Conservation (phyloP, 306 rosid genomes). For the Benincasa hispida region DNA sequence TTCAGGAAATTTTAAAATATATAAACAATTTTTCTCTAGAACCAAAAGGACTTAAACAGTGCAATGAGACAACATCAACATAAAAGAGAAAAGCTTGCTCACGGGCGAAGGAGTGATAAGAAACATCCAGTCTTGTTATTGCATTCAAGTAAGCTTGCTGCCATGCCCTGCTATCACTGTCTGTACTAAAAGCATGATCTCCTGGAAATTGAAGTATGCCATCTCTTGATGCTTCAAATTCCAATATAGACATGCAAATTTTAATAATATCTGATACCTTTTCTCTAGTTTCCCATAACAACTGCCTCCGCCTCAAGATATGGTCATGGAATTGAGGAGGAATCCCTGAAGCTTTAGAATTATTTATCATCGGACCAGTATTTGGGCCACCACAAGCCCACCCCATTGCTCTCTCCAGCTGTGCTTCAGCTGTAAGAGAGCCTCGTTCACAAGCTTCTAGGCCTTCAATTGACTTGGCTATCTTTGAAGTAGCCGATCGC, state of each 20-base stretch:
- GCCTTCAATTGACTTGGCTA: conserved; percentile 57
- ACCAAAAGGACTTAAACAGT: background rate
- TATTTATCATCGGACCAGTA: conserved; percentile 42
- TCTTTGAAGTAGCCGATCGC: conserved; percentile 66
- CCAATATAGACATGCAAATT: conserved; percentile 60
- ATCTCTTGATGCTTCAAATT: conserved; percentile 88
- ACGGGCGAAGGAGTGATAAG: conserved; percentile 74
- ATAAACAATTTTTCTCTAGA: background rate
- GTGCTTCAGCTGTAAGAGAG: conserved; percentile 77
- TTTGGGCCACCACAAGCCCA: conserved; percentile 95
- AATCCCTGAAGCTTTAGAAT: conserved; percentile 67
- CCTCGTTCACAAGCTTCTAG: conserved; percentile 66
- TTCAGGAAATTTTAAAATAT: background rate
- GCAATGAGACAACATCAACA: background rate
- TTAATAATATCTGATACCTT: conserved; percentile 66
- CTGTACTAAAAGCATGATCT: conserved; percentile 45
- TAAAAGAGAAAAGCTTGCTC: conserved; percentile 15
- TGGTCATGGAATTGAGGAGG: conserved; percentile 89
- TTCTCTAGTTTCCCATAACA: conserved; percentile 72
- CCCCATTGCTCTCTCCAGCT: conserved; percentile 95
- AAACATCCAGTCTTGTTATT: conserved; percentile 59
- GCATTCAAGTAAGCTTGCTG: conserved; percentile 72
- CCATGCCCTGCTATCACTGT: conserved; percentile 67
- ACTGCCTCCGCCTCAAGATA: conserved; percentile 52
- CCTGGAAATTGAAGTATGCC: conserved; percentile 56